Evolutionary conservation across 352 stramenopile genomes (phyloP).

Genomic region (Phytophthora boehmeriae): DNA sequence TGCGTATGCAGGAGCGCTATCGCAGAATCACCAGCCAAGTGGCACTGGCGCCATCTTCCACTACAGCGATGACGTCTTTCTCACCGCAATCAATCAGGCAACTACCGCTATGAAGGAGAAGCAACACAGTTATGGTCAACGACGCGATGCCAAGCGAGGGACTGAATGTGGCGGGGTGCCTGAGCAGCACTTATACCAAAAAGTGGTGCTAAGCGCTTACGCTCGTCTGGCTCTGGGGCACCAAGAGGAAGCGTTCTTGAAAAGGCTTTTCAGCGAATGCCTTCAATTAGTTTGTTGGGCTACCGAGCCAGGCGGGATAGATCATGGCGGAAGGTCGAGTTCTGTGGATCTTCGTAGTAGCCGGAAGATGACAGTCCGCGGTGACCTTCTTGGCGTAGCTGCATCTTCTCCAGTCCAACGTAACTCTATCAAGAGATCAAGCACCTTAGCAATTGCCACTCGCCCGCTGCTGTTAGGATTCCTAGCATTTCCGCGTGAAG

Average conservation of each 20-base stretch:
- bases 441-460: not conserved
- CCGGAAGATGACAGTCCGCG: slow-evolving; percentile 20
- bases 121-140: slow-evolving; percentile 8
- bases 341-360: slow-evolving; percentile 6
- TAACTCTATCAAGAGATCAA: slow-evolving; percentile 3
- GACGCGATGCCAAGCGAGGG: not conserved
- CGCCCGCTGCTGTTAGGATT: slow-evolving; percentile 19
- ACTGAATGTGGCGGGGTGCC: not conserved
- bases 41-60: slow-evolving; percentile 8
- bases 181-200: slow-evolving; percentile 21
- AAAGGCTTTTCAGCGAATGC: slow-evolving; percentile 30
- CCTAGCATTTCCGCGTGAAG: slow-evolving; percentile 27
- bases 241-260: slow-evolving; percentile 25
- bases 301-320: not conserved
- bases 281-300: slow-evolving; percentile 20
- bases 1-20: slow-evolving; percentile 8
- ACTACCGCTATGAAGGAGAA: slow-evolving; percentile 17
- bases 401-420: not conserved
- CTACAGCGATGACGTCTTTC: slow-evolving; percentile 19
- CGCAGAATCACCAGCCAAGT: slow-evolving; percentile 6
- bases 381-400: slow-evolving; percentile 3
- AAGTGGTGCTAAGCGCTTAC: slow-evolving; percentile 33
- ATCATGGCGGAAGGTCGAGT: not conserved
- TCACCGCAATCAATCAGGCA: slow-evolving; percentile 39
- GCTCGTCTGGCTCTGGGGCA: slow-evolving; percentile 12